A percentile compares a stretch with the other conserved stretches of the same genome.
phyloP scores from a whole-genome alignment of 2,329 filamentous ascomycete genomes.

The Sclerotinia nivalis region DNA sequence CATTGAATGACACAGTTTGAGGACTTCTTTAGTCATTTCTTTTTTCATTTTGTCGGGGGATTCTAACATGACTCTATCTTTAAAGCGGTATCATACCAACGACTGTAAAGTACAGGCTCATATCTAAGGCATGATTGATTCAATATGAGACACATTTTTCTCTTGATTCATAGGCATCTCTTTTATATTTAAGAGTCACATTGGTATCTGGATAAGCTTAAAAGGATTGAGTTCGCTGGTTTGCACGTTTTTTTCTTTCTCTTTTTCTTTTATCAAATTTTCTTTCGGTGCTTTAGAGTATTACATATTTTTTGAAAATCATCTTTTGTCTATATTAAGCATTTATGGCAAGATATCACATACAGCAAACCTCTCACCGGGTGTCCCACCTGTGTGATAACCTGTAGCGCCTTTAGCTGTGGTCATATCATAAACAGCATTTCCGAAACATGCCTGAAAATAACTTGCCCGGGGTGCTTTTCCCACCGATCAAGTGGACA shows the following conservation, averaged over 20 bases:
- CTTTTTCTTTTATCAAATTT: background rate
- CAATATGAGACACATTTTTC: background rate
- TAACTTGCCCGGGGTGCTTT: no score
- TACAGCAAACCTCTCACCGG: background rate
- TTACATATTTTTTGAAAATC: background rate
- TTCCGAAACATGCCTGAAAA: background rate
- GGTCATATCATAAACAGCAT: background rate
- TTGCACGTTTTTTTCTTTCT: no score
- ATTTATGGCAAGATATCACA: background rate
- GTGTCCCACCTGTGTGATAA: background rate
- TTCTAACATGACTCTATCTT: background rate
- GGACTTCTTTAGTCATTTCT: background rate
- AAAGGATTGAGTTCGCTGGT: background rate
- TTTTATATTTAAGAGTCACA: background rate
- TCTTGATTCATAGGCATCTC: background rate
- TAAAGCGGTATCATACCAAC: background rate
- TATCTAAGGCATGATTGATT: background rate
- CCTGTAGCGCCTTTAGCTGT: accelerated
- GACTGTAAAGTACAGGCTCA: background rate
- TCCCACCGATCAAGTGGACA: no score
- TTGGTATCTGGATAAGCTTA: background rate
- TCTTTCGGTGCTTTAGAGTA: background rate
- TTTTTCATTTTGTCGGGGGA: background rate
- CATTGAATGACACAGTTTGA: background rate
- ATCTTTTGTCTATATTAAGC: background rate